Base-by-base conservation (phyloP, 73 alveolate genomes). In the Paramecium octaurelia region DNA sequence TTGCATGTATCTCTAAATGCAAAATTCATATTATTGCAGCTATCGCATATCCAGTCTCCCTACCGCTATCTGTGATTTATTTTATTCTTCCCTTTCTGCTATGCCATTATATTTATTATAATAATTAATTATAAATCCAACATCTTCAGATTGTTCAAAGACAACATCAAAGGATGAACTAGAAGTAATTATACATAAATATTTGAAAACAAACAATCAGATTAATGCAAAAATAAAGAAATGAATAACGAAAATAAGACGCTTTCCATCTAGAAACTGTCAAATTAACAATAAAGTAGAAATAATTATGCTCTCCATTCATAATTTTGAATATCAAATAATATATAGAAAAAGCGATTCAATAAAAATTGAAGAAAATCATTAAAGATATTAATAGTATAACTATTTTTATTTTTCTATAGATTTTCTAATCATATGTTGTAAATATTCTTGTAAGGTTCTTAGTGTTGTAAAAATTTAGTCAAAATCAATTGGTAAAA, bases 41-140 rank as follows among this genome's bases (percentile, higher is more conserved):
- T 86, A 29, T 36, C 2, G 68, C 97, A 94, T 12, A 92, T 44
- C 97, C 97, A 94, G 71, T 94, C 97, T 11, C 97, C 97, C 40
- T 58, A 38, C 35, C 93, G 69, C 31, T 88, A 14, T 80, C 91
- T 21, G 23, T 40, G 91, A 44, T 34, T 48, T 24, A 80, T 80
- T 80, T 80, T 80, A 54, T 54, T 54, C 21, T 54, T 54, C 14
- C 69, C 69, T 54, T 54, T 54, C 69, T 54, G 18, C 69, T 18
- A 54, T 16, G 69, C 69, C 69, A 54, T 54, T 54, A n/a, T 54
- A 54, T 54, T 54, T 54, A 54, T 18, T 54, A 54, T 54, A 54
- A 54, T 54, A n/a, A 54, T 54, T 54, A 54, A n/a, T 54, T n/a
- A 54, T 34, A 18, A 31, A 31, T 64, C 84, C 24, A 64, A 27